Conservation (phyloP, 164 flowering plant species). For the Tinospora cordifolia region DNA sequence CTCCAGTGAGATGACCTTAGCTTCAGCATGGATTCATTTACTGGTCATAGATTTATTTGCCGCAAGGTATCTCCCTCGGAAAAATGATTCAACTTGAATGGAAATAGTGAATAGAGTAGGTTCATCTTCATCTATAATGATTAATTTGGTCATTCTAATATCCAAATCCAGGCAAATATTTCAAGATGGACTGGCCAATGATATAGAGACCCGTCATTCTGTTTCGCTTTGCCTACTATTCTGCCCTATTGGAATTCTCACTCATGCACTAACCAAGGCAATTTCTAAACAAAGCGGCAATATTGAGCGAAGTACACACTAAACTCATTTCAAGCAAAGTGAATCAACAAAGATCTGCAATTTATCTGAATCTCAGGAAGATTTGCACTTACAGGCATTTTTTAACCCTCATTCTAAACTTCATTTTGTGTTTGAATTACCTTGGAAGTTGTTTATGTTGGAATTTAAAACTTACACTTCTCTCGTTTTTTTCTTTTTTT, state of each 20-base stretch:
- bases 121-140: not conserved
- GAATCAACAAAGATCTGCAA: not conserved
- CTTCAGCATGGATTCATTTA: constrained; percentile 96
- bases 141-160: constrained; percentile 4
- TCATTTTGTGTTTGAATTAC: not conserved
- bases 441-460: not conserved
- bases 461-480: not conserved
- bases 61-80: constrained; percentile 56
- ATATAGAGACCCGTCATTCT: constrained; percentile 87
- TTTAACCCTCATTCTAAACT: too few relatives aligned
- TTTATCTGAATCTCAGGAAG: not conserved
- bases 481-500: too few relatives aligned
- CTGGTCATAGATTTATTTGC: constrained; percentile 86
- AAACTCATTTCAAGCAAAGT: not conserved
- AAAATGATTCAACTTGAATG: constrained; percentile 13
- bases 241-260: constrained; percentile 73
- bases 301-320: constrained; percentile 8
- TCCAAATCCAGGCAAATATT: constrained; percentile 59
- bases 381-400: not conserved
- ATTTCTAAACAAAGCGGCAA: constrained; percentile 29
- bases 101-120: not conserved
- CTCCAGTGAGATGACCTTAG: constrained; percentile 75
- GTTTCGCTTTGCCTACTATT: constrained; percentile 76
- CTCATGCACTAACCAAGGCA: constrained; percentile 64
- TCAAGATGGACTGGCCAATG: constrained; percentile 62